phyloP scores from a whole-genome alignment of 306 rosid species.

The Medicago lupulina region DNA sequence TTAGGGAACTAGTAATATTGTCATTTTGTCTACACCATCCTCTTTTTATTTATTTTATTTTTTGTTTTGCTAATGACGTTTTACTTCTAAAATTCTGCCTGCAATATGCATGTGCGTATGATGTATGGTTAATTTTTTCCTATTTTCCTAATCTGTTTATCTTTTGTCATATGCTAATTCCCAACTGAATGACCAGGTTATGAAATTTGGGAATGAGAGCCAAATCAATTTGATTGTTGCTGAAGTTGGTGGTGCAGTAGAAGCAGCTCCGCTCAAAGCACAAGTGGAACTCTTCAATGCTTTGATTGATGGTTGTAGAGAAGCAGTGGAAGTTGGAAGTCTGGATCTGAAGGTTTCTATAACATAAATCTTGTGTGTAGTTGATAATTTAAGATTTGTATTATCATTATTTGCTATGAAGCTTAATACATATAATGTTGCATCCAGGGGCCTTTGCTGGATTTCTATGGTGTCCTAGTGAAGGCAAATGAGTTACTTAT shows the following conservation, averaged over 20 bases:
- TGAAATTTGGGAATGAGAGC: slow-evolving; percentile 13
- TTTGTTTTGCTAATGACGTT: neutral
- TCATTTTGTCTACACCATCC: neutral
- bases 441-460: slow-evolving; percentile 91
- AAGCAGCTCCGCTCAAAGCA: slow-evolving; percentile 44
- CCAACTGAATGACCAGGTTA: neutral
- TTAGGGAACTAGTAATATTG: neutral
- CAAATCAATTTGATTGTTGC: slow-evolving; percentile 2
- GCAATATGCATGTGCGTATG: slow-evolving; percentile 8
- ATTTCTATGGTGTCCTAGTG: slow-evolving; percentile 91
- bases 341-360: slow-evolving; percentile 81
- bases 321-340: slow-evolving; percentile 78
- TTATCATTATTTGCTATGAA: slow-evolving; percentile 35
- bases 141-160: slow-evolving; percentile 17
- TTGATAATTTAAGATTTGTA: slow-evolving; percentile 15
- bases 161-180: slow-evolving; percentile 3
- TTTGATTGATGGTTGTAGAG: slow-evolving; percentile 84
- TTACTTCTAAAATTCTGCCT: slow-evolving; percentile 6
- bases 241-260: slow-evolving; percentile 13
- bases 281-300: slow-evolving; percentile 82
- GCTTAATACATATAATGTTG: slow-evolving; percentile 44
- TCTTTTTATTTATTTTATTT: neutral
- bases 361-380: slow-evolving; percentile 13
- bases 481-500: slow-evolving; percentile 84
- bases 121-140: slow-evolving; percentile 10